Evolutionary conservation across 1,139 yeast genomes (phyloP), one percentile per base, ranked within the genome.

Genomic region (Yamadazyma dushanensis): DNA sequence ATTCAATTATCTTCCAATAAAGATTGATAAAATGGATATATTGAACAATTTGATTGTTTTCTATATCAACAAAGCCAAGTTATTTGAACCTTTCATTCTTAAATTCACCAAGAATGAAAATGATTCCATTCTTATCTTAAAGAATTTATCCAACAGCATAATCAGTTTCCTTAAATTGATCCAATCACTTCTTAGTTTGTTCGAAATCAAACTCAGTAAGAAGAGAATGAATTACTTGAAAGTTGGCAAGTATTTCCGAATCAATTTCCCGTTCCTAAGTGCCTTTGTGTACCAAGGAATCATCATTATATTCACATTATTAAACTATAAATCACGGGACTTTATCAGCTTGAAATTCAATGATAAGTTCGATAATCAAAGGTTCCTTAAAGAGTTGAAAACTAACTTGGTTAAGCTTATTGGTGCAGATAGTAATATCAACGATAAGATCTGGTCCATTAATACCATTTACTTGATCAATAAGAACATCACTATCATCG

Each of bases 211-310:
- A 25, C 44, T 51, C 21, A 34, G 51, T n/a, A 50, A 48, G 18
- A 55, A 54, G 26, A 47, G 43, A 32, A 32, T 53, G 46, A 45
- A 44, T 51, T 47, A 51, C 41, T 38, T 59, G 3, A 51, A 54
- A 17, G 50, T 63, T 38, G 73, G 70, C 1, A 65, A 59, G 37
- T 47, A 61, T 17, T 64, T 69, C 45, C 46, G 70, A 31, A 46
- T 53, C 3, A 53, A 55, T 32, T 71, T 64, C 45, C 80, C 80
- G 15, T 73, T 72, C 41, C 61, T 73, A 38, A 71, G 70, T 43
- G 63, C 76, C 2, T 73, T 73, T 34, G 57, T 73, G 13, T 73
- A 74, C 48, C 80, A 75, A 46, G 77, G 79, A 1, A 58, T 75
- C 30, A 70, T 75, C 38, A 78, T 74, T 16, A 61, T 70, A 13